Percentiles rank a stretch among this genome's conserved stretches.
Evolutionary conservation across 176 grass and related monocot species (phyloP).

Genomic region (Stipa capillata): DNA sequence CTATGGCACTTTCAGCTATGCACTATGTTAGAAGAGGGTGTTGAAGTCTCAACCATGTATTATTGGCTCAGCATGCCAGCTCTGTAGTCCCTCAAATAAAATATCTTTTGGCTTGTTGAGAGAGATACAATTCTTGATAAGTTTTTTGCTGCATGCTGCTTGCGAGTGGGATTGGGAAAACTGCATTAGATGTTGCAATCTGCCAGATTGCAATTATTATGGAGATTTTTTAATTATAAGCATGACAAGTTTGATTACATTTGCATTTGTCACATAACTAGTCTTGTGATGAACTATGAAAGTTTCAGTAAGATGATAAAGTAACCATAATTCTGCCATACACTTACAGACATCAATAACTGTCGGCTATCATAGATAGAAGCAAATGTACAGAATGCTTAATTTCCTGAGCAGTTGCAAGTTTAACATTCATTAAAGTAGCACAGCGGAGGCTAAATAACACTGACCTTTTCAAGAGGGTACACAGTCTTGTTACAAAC

Average conservation of each 20-base stretch:
- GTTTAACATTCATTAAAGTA: conserved; percentile 6
- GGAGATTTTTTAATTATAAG: not conserved
- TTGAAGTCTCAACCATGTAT: not conserved
- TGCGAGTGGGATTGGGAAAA: not conserved
- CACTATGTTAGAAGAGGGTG: not conserved
- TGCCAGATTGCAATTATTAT: not conserved
- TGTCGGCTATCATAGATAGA: not conserved
- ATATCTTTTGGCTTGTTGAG: not conserved
- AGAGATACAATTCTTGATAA: not conserved
- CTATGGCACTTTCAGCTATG: not conserved
- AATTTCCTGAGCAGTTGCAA: not conserved
- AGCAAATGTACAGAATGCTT: not conserved
- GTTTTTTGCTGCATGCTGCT: not conserved
- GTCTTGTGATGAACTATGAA: not conserved
- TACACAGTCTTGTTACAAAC: conserved; percentile 92
- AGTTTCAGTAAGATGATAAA: not conserved
- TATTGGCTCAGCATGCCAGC: not conserved
- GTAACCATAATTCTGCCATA: not conserved
- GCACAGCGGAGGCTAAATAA: conserved; percentile 3
- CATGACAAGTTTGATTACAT: not conserved
- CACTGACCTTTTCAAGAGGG: conserved; percentile 79
- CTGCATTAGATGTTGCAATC: not conserved
- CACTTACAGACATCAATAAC: not conserved
- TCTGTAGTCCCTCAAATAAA: not conserved
- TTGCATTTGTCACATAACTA: not conserved